Evolutionary conservation across 352 stramenopile species (phyloP).

Genomic region (Thraustotheca clavata): DNA sequence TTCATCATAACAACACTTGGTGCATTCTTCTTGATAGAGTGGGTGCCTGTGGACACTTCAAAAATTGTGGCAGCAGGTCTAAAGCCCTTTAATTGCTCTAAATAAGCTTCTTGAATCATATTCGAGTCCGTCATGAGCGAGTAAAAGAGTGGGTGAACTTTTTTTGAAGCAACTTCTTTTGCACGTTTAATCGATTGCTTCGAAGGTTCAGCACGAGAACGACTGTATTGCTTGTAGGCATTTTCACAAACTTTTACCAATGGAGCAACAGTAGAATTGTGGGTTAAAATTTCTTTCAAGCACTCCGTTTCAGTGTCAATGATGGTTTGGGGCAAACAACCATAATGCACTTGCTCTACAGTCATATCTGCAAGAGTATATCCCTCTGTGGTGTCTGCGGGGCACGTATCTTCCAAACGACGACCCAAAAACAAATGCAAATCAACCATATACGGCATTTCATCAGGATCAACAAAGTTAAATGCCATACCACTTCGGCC

Average conservation of each 20-base stretch:
- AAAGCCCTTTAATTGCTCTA: slow-evolving; percentile 88
- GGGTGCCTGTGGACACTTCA: slow-evolving; percentile 84
- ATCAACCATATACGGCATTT: slow-evolving; percentile 99
- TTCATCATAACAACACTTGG: slow-evolving; percentile 79
- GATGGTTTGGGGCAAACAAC: slow-evolving; percentile 92
- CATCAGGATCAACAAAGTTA: slow-evolving; percentile 95
- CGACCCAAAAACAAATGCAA: slow-evolving; percentile 94
- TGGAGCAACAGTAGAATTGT: slow-evolving; percentile 57
- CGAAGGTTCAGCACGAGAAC: slow-evolving; percentile 92
- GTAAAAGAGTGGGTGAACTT: slow-evolving; percentile 89
- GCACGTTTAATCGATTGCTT: slow-evolving; percentile 91
- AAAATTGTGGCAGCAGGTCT: slow-evolving; percentile 95
- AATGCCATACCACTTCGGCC: slow-evolving; percentile 93
- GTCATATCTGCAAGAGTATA: slow-evolving; percentile 93
- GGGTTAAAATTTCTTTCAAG: slow-evolving; percentile 84
- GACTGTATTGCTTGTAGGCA: slow-evolving; percentile 97
- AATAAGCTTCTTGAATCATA: slow-evolving; percentile 87
- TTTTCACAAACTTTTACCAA: slow-evolving; percentile 91
- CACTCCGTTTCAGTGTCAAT: slow-evolving; percentile 96
- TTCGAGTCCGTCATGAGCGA: slow-evolving; percentile 57
- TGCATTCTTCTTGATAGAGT: slow-evolving; percentile 69
- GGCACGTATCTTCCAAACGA: slow-evolving; percentile 64
- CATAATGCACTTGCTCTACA: slow-evolving; percentile 96
- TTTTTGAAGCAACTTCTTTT: slow-evolving; percentile 89
- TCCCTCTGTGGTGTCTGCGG: slow-evolving; percentile 35